Conservation (phyloP, 257 asterid genomes). For the Nicotiana obtusifolia region DNA sequence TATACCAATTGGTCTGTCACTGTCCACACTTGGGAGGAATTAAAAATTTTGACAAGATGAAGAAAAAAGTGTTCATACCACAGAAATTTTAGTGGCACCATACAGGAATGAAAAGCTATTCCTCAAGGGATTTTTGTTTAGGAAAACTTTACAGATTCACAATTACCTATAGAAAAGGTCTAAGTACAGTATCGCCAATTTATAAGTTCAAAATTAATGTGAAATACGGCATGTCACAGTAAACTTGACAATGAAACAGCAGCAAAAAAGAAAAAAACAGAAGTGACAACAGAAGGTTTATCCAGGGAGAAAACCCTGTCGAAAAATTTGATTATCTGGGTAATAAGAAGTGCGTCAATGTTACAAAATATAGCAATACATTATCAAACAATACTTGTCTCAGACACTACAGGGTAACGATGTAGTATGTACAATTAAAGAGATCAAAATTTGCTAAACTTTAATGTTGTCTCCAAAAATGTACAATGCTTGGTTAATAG, state of each 20-base stretch:
- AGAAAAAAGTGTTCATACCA: conserved; percentile 4
- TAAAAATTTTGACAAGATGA: not conserved
- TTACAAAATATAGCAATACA: conserved; percentile 33
- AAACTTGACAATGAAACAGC: conserved; percentile 5
- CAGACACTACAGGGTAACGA: conserved; percentile 43
- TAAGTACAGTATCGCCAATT: not conserved
- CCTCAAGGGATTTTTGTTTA: not conserved
- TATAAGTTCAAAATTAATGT: not conserved
- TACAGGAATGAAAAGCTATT: not conserved
- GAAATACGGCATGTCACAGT: conserved; percentile 1
- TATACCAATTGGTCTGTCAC: not conserved
- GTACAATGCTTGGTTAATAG: conserved; percentile 47
- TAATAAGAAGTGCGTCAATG: conserved; percentile 13
- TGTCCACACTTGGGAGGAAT: not conserved
- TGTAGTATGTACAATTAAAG: conserved; percentile 7
- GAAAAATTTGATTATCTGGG: conserved; percentile 6
- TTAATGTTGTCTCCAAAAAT: conserved; percentile 36
- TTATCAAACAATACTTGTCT: conserved; percentile 29
- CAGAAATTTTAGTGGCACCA: not conserved
- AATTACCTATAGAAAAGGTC: not conserved
- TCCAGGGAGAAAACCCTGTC: not conserved
- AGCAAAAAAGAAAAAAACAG: conserved; percentile 32
- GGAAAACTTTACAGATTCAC: not conserved
- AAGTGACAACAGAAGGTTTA: conserved; percentile 17
- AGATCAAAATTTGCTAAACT: conserved; percentile 29